Base-by-base conservation (phyloP, 139 green algal genomes). In the Mychonastes homosphaera region DNA sequence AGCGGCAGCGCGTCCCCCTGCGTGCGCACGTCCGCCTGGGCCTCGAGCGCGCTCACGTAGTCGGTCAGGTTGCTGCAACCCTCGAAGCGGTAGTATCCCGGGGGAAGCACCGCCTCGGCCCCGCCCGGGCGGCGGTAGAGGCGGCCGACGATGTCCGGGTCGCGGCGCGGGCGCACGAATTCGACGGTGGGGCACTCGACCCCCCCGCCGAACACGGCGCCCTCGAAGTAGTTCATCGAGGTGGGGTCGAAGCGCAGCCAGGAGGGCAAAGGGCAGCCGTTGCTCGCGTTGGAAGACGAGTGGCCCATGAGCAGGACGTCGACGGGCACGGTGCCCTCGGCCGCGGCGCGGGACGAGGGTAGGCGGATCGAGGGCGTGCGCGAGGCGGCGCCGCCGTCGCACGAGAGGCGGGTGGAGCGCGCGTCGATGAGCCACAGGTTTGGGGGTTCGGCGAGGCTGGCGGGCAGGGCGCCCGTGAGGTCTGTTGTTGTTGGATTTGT, bases 211-310 rank as follows among this genome's bases (percentile, higher is more conserved):
- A n/a, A n/a, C n/a, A n/a, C n/a, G n/a, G n/a, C n/a, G n/a, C n/a
- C n/a, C n/a, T n/a, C n/a, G n/a, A n/a, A n/a, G n/a, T n/a, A n/a
- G 41, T 48, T 48, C 19, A 23, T 28, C 6, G 9, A 48, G 41
- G 10, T 23, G 41, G 19, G 23, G 19, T 48, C 41, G 27, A 55
- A 55, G 13, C 6, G 19, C 38, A 67, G 49, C 59, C 59, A 67
- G 27, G 16, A 4, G 10, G 59, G 59, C 59, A 67, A 13, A 3
- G 59, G 49, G 50, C 59, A 67, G 47, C 16, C 36, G 26, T 51
- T 26, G 23, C 47, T 52, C 2, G 24, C 0, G 35, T 52, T 57
- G 4, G 13, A 4, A 9, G 58, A 51, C 19, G 28, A 36, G 10
- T 52, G 36, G 21, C 51, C 32, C 3, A 21, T 29, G 16, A 58